Evolutionary conservation across 2,329 filamentous ascomycete genomes (phyloP).

Genomic region (Lizonia empirigonia): DNA sequence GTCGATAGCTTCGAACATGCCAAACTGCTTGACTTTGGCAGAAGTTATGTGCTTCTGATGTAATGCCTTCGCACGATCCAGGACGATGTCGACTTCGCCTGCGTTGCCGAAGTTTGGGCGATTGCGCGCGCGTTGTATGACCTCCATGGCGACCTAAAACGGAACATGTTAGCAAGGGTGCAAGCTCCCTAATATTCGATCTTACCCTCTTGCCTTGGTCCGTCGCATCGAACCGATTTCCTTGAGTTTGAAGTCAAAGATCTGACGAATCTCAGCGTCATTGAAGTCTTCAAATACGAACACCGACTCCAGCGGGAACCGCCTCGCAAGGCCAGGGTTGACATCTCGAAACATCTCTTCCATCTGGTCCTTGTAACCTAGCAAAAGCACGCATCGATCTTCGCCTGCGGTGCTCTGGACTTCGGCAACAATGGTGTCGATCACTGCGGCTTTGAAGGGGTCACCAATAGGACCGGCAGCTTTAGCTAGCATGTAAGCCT

Average conservation of each 20-base stretch:
- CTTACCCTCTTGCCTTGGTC: constrained; percentile 55
- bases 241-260: constrained; percentile 68
- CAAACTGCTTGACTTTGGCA: constrained; percentile 31
- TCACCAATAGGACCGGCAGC: constrained; percentile 44
- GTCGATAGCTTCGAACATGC: constrained; percentile 55
- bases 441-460: constrained; percentile 65
- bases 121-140: constrained; percentile 66
- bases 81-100: constrained; percentile 73
- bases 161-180: too few species aligned
- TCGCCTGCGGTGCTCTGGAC: constrained; percentile 73
- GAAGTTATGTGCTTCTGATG: constrained; percentile 54
- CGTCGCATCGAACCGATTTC: constrained; percentile 61
- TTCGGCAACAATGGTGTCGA: constrained; percentile 76
- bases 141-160: constrained; percentile 64
- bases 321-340: constrained; percentile 70
- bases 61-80: constrained; percentile 61
- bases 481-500: constrained; percentile 71
- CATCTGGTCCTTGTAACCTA: constrained; percentile 75
- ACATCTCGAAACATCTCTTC: constrained; percentile 73
- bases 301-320: constrained; percentile 67
- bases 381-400: constrained; percentile 72
- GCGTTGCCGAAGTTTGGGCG: constrained; percentile 73
- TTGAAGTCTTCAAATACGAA: constrained; percentile 74
- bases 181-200: too few species aligned
- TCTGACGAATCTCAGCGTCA: constrained; percentile 61